Evolutionary conservation across 2,329 filamentous ascomycete genomes (phyloP).

Genomic region (Domatiomyces globalis): DNA sequence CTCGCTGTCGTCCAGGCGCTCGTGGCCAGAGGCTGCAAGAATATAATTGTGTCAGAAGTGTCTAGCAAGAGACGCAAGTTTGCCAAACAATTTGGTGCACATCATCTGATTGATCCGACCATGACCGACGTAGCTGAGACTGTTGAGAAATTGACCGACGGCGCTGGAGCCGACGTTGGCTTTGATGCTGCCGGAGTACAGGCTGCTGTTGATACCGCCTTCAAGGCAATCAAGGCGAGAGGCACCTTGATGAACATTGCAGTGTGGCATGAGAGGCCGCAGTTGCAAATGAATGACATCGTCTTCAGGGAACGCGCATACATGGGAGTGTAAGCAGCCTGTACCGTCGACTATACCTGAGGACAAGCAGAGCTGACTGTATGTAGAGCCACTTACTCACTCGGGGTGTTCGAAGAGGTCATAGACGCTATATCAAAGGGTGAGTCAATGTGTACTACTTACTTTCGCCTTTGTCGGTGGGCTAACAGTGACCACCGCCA

Average conservation of each 20-base stretch:
- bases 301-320: slow-evolving; percentile 41
- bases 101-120: slow-evolving; percentile 38
- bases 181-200: slow-evolving; percentile 43
- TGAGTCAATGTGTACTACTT: slow-evolving; percentile 2
- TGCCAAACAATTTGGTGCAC: slow-evolving; percentile 38
- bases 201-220: slow-evolving; percentile 34
- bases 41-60: slow-evolving; percentile 42
- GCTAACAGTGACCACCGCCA: slow-evolving; percentile 5
- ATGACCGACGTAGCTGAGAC: slow-evolving; percentile 33
- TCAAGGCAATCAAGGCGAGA: slow-evolving; percentile 35
- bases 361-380: not conserved
- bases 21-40: slow-evolving; percentile 27
- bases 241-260: slow-evolving; percentile 43
- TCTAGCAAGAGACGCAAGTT: slow-evolving; percentile 35
- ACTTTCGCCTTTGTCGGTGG: too few species aligned
- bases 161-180: slow-evolving; percentile 36
- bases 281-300: slow-evolving; percentile 36
- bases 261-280: slow-evolving; percentile 41
- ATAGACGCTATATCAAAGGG: slow-evolving; percentile 29
- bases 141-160: slow-evolving; percentile 23
- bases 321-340: slow-evolving; percentile 28
- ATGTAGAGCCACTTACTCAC: slow-evolving; percentile 32
- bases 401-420: slow-evolving; percentile 37
- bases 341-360: too few species aligned
- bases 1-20: slow-evolving; percentile 37